A percentile compares a stretch with the other conserved stretches of the same genome.
Evolutionary conservation across 768 basidiomycete species (phyloP).

Genomic region (Lactarius akahatsu): DNA sequence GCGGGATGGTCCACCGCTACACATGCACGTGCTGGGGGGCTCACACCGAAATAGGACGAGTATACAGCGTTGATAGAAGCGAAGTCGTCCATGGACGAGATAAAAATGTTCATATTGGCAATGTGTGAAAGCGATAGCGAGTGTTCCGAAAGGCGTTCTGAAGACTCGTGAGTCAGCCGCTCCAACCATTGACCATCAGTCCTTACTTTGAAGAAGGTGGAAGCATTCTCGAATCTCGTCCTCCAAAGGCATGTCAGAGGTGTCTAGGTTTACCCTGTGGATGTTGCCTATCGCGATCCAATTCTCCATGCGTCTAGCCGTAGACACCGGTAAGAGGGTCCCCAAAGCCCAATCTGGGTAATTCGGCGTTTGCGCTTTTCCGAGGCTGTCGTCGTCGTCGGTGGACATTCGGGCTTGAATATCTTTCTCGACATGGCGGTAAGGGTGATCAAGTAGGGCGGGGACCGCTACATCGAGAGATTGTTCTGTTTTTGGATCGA

Average conservation of each 20-base stretch:
- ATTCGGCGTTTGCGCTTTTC: background rate
- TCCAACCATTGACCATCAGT: background rate
- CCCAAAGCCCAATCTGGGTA: conserved; percentile 24
- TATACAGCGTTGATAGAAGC: conserved; percentile 75
- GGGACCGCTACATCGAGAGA: conserved; percentile 42
- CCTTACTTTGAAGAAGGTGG: conserved; percentile 56
- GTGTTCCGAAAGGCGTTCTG: conserved; percentile 54
- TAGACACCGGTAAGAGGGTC: conserved; percentile 15
- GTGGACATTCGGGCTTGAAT: background rate
- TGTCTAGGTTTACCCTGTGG: conserved; percentile 32
- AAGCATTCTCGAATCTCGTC: conserved; percentile 77
- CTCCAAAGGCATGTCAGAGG: conserved; percentile 49
- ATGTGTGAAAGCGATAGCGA: conserved; percentile 56
- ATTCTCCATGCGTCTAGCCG: conserved; percentile 42
- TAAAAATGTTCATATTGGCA: conserved; percentile 75
- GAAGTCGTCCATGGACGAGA: conserved; percentile 83
- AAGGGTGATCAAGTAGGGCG: conserved; percentile 51
- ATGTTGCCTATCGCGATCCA: conserved; percentile 75
- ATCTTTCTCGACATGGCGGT: conserved; percentile 28
- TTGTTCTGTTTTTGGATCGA: conserved; percentile 52
- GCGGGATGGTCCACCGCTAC: conserved; percentile 73
- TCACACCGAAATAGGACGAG: conserved; percentile 77
- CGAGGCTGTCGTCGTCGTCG: background rate
- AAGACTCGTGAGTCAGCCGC: conserved; percentile 10
- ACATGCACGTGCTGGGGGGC: conserved; percentile 94